Evolutionary conservation across 1,284 basidiomycete species (phyloP).

Genomic region (Moesziomyces aphidis): DNA sequence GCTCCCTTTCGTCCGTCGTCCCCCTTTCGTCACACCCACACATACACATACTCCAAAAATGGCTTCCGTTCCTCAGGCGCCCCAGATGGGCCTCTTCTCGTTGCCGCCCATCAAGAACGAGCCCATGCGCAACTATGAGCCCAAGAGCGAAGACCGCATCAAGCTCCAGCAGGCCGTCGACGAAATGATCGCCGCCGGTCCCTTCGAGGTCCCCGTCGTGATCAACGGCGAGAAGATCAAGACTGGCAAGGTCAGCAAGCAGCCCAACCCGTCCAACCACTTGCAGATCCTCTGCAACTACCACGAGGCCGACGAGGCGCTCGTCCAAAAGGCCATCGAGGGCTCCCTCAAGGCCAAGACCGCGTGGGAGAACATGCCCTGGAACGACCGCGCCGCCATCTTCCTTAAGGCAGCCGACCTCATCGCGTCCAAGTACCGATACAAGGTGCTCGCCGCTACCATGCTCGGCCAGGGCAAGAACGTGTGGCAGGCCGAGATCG

Average conservation of each 20-base stretch:
- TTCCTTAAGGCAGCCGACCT: conserved; percentile 90
- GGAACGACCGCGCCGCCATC: conserved; percentile 95
- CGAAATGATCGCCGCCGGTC: conserved; percentile 83
- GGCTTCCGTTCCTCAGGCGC: conserved; percentile 50
- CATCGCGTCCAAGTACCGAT: conserved; percentile 88
- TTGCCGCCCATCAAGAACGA: conserved; percentile 64
- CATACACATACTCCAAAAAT: conserved; percentile 17
- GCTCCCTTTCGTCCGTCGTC: not conserved
- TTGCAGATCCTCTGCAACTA: conserved; percentile 83
- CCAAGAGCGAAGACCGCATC: conserved; percentile 82
- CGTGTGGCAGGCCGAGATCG: conserved; percentile 99
- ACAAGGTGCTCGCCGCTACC: conserved; percentile 93
- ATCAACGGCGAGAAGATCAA: conserved; percentile 90
- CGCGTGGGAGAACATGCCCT: conserved; percentile 92
- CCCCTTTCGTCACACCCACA: not conserved
- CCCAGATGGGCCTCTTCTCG: conserved; percentile 52
- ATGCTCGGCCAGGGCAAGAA: conserved; percentile 99
- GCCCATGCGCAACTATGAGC: conserved; percentile 75
- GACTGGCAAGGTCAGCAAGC: conserved; percentile 77
- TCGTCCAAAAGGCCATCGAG: conserved; percentile 84
- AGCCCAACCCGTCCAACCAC: conserved; percentile 70
- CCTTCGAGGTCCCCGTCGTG: conserved; percentile 91
- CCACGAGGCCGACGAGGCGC: conserved; percentile 80
- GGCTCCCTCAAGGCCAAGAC: conserved; percentile 87
- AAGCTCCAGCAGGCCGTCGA: conserved; percentile 80